These are phyloP conservation scores for Pyrenophora seminiperda DNA, from an alignment of 2,329 filamentous ascomycete species.

Conservation along the genomic window DNA sequence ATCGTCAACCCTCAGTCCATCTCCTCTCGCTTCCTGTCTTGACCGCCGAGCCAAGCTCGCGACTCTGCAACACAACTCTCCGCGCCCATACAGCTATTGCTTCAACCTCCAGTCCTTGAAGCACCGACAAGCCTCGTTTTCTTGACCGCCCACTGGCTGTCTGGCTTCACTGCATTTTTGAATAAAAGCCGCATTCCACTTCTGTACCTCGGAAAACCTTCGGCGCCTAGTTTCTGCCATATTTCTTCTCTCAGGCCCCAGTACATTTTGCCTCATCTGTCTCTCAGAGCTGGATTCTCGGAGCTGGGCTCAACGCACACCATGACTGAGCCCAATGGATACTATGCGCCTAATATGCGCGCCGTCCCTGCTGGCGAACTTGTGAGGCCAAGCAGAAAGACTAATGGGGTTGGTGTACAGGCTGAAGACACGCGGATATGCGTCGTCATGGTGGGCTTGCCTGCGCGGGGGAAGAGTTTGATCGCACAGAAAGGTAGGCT, in stretches of 20 bases:
- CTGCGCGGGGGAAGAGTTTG: constrained; percentile 93
- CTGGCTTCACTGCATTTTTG: constrained; percentile 14
- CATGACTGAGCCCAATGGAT: constrained; percentile 46
- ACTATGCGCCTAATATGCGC: constrained; percentile 48
- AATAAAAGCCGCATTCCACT: constrained; percentile 25
- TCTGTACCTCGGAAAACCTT: constrained; percentile 38
- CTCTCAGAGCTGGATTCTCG: constrained; percentile 34
- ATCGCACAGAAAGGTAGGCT: constrained; percentile 91
- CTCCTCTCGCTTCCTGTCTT: constrained; percentile 41
- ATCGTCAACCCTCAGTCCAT: constrained; percentile 35
- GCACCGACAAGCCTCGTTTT: constrained; percentile 9
- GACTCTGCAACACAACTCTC: constrained; percentile 36
- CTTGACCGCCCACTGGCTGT: constrained; percentile 25
- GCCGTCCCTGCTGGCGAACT: constrained; percentile 51
- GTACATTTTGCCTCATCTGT: constrained; percentile 19
- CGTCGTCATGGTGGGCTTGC: constrained; percentile 97
- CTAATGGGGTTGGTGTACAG: constrained; percentile 75
- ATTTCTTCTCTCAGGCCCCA: constrained; percentile 26
- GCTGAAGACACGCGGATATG: constrained; percentile 96
- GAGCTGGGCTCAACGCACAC: constrained; percentile 36
- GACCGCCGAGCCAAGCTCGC: constrained; percentile 41
- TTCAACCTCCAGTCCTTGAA: constrained; percentile 20
- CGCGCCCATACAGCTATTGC: constrained; percentile 28
- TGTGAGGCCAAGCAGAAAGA: constrained; percentile 51
- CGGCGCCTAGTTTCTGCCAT: constrained; percentile 35